Percentiles rank a stretch among this genome's conserved stretches.
phyloP scores from a whole-genome alignment of 805 yeast species.

The Candida krabiensis region DNA sequence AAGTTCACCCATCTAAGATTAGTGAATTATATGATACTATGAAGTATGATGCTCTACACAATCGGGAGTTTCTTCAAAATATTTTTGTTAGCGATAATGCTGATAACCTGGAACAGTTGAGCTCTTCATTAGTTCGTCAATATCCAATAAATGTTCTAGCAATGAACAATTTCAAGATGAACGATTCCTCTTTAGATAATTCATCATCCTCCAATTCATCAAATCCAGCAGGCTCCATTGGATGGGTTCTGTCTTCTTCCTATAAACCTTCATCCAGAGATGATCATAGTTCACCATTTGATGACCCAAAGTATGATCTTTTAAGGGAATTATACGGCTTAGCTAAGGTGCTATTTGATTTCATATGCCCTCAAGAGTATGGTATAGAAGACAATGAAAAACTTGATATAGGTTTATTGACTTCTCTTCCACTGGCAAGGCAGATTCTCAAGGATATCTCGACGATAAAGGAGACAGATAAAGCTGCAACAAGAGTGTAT shows the following conservation, averaged over 20 bases:
- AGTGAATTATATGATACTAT: conserved; percentile 96
- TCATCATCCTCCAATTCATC: conserved; percentile 24
- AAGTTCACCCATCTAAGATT: conserved; percentile 96
- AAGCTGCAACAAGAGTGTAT: conserved; percentile 83
- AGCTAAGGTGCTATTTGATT: conserved; percentile 92
- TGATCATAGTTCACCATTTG: conserved; percentile 53
- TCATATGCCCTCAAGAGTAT: conserved; percentile 97
- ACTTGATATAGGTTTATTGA: conserved; percentile 90
- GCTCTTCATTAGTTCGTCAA: conserved; percentile 59
- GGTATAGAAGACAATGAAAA: conserved; percentile 96
- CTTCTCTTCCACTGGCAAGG: conserved; percentile 90
- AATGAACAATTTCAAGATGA: conserved; percentile 71
- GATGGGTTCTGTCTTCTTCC: conserved; percentile 58
- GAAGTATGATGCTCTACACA: conserved; percentile 97
- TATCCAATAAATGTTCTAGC: conserved; percentile 76
- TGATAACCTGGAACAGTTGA: conserved; percentile 41
- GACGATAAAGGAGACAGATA: conserved; percentile 71
- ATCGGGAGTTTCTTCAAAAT: conserved; percentile 81
- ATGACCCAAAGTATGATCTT: conserved; percentile 74
- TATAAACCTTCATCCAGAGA: conserved; percentile 30
- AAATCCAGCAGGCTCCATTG: conserved; percentile 61
- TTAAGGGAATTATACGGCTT: conserved; percentile 85
- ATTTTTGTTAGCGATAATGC: conserved; percentile 67
- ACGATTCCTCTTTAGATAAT: conserved; percentile 34
- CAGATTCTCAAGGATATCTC: conserved; percentile 81